Base-by-base conservation (phyloP, 176 grass and related monocot genomes). In the Avena sativa region DNA sequence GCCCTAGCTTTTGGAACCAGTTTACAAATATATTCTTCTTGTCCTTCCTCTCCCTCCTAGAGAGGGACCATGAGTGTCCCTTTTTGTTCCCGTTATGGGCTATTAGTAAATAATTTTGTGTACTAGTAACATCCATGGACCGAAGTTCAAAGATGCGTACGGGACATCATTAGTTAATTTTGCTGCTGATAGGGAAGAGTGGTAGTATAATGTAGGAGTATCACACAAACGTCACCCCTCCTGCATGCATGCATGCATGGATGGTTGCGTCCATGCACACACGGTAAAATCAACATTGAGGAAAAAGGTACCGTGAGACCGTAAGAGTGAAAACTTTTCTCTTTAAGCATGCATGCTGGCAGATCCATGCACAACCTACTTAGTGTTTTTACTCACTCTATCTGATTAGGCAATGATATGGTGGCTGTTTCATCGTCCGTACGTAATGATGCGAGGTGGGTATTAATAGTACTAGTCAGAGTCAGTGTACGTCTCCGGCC, bases 21-120 rank as follows among this genome's bases (percentile, higher is more conserved):
- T 85, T 85, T 77, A 49, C 77, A 88, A 43, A 43, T 55, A 91
- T 91, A 91, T 88, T 85, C 85, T n/a, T 53, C 86, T 53, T 91
- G 89, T 88, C 89, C 85, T 75, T 87, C 75, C 10, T 15, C 59
- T 73, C 49, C 25, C 40, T 23, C 63, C 46, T 53, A 88, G 74
- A 58, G 17, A 44, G 53, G 32, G 40, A 69, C 34, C 77, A 91
- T 88, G 82, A 85, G 53, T 82, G 86, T 10, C 17, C 19, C 82
- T 85, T 91, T 88, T 85, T 78, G 78, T 64, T 78, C 56, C 82
- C 53, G 82, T 88, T 87, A 83, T 71, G 72, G 73, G 73, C 47
- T 52, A 15, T 75, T 53, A 14, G 73, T 76, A 43, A 34, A 71
- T 50, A n/a, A 60, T 58, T 80, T 19, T 65, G 65, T 11, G 63